Percentiles rank a stretch among this genome's conserved stretches.
Conservation (phyloP, 192 early-diverging fungal genomes). For the Umbelopsis ramanniana region DNA sequence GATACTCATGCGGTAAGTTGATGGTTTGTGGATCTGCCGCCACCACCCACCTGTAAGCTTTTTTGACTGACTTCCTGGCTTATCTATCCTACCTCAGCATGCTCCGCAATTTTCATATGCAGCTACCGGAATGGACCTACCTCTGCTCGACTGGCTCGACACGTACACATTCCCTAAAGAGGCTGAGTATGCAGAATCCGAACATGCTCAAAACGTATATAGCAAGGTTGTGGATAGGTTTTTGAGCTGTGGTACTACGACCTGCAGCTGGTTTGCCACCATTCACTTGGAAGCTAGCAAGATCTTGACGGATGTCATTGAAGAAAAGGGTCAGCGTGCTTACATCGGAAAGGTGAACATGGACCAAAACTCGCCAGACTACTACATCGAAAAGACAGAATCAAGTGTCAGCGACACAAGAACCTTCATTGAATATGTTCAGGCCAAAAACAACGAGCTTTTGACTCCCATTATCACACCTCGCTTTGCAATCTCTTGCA, state of each 20-base stretch:
- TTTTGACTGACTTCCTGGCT: neutral
- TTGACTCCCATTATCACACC: conserved; percentile 89
- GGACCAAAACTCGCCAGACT: conserved; percentile 85
- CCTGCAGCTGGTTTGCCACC: conserved; percentile 91
- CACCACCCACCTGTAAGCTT: neutral
- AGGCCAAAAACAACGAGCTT: conserved; percentile 45
- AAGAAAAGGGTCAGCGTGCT: conserved; percentile 85
- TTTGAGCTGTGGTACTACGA: conserved; percentile 85
- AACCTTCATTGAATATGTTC: conserved; percentile 64
- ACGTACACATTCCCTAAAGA: conserved; percentile 93
- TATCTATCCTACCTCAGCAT: conserved; percentile 54
- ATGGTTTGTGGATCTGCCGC: neutral
- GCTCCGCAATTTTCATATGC: conserved; percentile 90
- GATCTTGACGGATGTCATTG: conserved; percentile 73
- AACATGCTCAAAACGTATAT: conserved; percentile 74
- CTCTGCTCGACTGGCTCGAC: conserved; percentile 87
- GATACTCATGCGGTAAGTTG: conserved; percentile 85
- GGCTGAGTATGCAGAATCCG: conserved; percentile 65
- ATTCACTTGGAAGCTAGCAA: conserved; percentile 81
- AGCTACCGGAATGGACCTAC: conserved; percentile 89
- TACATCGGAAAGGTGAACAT: conserved; percentile 97
- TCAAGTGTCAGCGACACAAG: conserved; percentile 69
- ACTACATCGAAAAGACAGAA: conserved; percentile 75
- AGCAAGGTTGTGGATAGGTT: conserved; percentile 66
- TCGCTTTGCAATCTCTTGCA: conserved; percentile 89